Conservation (phyloP, 345 rosid genomes). For the Eucalyptus pauciflora region DNA sequence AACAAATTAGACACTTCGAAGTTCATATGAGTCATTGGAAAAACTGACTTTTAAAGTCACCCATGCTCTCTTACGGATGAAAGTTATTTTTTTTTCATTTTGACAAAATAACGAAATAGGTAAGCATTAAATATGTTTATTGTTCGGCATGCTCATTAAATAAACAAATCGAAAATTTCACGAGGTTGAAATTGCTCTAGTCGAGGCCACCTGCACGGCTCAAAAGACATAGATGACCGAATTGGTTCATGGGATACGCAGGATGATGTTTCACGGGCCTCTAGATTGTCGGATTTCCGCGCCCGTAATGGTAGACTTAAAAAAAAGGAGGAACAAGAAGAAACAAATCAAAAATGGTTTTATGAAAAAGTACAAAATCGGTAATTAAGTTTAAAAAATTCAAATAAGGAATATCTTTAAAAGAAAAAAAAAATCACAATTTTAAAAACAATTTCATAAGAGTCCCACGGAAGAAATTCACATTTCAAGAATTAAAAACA, state of each 20-base stretch:
- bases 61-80: neutral
- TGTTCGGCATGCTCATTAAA: neutral
- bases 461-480: rapidly evolving
- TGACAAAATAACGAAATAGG: neutral
- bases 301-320: too few relatives aligned
- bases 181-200: neutral
- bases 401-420: neutral
- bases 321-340: neutral
- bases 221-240: neutral
- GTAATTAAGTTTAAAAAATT: neutral
- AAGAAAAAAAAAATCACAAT: neutral
- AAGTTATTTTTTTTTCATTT: neutral
- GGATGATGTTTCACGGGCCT: rapidly evolving
- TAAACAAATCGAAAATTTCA: neutral
- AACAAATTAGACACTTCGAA: neutral
- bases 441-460: neutral
- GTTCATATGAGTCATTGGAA: neutral
- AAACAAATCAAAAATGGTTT: neutral
- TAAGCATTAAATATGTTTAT: neutral
- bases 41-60: neutral
- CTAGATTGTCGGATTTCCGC: neutral
- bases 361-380: neutral
- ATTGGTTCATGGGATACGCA: neutral
- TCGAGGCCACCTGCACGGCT: neutral
- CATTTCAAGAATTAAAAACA: neutral